These are phyloP conservation scores for Panaeolus cyanescens DNA, from an alignment of 768 basidiomycete species.

Conservation along the genomic window DNA sequence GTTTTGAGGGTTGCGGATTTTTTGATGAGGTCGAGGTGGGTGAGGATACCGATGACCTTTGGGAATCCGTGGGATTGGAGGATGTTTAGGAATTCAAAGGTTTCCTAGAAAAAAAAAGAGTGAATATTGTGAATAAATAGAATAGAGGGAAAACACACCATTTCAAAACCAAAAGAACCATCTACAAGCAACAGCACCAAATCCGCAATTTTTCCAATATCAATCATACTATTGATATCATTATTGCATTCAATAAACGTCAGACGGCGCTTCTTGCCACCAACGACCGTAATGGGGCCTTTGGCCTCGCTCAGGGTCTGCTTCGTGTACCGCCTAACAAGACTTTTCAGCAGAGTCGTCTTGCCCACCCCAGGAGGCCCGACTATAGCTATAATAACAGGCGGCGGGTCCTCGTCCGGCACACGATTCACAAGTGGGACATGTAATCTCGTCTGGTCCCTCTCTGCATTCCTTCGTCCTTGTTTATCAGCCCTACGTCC, in stretches of 20 bases:
- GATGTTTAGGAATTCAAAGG: slow-evolving; percentile 97
- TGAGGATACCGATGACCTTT: slow-evolving; percentile 95
- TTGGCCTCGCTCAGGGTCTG: slow-evolving; percentile 87
- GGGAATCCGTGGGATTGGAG: slow-evolving; percentile 98
- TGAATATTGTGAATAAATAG: neutral
- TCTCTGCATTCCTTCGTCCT: slow-evolving; percentile 88
- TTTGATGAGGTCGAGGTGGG: slow-evolving; percentile 97
- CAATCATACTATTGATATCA: slow-evolving; percentile 98
- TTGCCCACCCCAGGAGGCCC: slow-evolving; percentile 98
- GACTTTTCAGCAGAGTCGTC: slow-evolving; percentile 88
- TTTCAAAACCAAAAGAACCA: slow-evolving; percentile 97
- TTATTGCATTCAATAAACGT: slow-evolving; percentile 98
- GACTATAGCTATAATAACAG: slow-evolving; percentile 91
- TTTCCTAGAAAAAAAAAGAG: slow-evolving; percentile 63
- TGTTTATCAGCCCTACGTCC: slow-evolving; percentile 88
- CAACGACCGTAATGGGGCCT: slow-evolving; percentile 94
- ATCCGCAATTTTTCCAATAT: slow-evolving; percentile 96
- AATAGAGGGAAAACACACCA: slow-evolving; percentile 58
- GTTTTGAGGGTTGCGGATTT: slow-evolving; percentile 82
- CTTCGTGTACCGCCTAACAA: slow-evolving; percentile 91
- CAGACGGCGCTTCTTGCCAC: slow-evolving; percentile 89
- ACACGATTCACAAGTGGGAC: slow-evolving; percentile 96
- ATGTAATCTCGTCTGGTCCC: slow-evolving; percentile 92
- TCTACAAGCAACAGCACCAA: slow-evolving; percentile 97
- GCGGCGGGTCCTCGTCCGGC: slow-evolving; percentile 89